phyloP scores from a whole-genome alignment of 495 filamentous ascomycete genomes.

The Cudoniella acicularis region DNA sequence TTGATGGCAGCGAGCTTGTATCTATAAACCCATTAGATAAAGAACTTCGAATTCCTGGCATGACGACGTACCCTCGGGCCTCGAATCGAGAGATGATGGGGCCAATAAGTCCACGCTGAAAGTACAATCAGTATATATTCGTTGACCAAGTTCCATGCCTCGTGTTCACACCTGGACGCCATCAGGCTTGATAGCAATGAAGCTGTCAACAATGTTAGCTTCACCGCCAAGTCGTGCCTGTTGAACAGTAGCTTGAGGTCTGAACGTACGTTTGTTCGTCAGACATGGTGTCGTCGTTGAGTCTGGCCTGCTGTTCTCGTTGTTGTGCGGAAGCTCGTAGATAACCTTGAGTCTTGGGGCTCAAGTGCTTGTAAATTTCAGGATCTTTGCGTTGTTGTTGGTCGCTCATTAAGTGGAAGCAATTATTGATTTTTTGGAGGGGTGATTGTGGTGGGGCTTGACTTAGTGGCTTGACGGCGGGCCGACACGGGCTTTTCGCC shows the following conservation, averaged over 20 bases:
- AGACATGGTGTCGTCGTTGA: conserved; percentile 65
- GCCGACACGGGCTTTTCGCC: too few species aligned
- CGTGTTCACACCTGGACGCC: conserved; percentile 82
- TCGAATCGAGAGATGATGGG: conserved; percentile 97
- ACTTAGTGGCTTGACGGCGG: conserved; percentile 22
- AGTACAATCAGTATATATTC: conserved; percentile 10
- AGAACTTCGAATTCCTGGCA: conserved; percentile 3
- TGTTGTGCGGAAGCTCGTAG: conserved; percentile 35
- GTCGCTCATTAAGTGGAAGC: conserved; percentile 11
- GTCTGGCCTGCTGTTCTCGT: conserved; percentile 31
- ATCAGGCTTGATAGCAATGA: conserved; percentile 99
- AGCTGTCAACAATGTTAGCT: conserved; percentile 61
- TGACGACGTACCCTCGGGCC: conserved; percentile 68
- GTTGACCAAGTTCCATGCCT: not conserved
- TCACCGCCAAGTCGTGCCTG: conserved; percentile 25
- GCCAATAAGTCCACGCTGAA: conserved; percentile 90
- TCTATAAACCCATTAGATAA: conserved; percentile 39
- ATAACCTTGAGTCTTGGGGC: conserved; percentile 43
- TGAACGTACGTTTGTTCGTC: conserved; percentile 87
- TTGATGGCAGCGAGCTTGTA: conserved; percentile 99
- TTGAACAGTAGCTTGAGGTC: not conserved
- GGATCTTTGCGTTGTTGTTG: conserved; percentile 33
- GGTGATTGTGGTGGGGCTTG: conserved; percentile 26
- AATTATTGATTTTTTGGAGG: conserved; percentile 18
- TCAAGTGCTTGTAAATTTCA: conserved; percentile 42